Evolutionary conservation across 2,329 filamentous ascomycete species (phyloP).

Genomic region (Cladobotryum protrusum): DNA sequence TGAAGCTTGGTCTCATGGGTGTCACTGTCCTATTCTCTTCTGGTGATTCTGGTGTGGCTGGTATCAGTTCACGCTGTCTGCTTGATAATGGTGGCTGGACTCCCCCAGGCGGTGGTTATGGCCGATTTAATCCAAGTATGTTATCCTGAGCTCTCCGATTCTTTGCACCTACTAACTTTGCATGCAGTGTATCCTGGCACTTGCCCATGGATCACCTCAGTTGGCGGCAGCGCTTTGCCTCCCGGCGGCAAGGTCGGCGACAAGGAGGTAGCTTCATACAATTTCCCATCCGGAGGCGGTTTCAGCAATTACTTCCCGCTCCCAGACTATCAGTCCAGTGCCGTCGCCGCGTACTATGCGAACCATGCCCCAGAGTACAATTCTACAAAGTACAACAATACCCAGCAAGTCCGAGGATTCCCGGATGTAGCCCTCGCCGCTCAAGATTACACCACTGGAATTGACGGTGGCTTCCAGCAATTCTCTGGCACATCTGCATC

Average conservation of each 20-base stretch:
- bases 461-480: constrained; percentile 36
- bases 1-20: constrained; percentile 50
- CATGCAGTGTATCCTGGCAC: constrained; percentile 29
- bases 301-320: constrained; percentile 43
- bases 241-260: background rate
- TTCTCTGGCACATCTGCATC: constrained; percentile 42
- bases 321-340: constrained; percentile 39
- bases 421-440: constrained; percentile 42
- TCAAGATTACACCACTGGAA: constrained; percentile 35
- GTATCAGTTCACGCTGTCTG: constrained; percentile 3
- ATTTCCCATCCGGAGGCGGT: constrained; percentile 42
- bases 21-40: constrained; percentile 42
- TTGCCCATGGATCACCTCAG: constrained; percentile 2
- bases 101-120: constrained; percentile 25
- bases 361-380: constrained; percentile 11
- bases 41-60: constrained; percentile 15
- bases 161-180: background rate
- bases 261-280: constrained; percentile 12
- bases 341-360: constrained; percentile 10
- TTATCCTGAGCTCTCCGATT: background rate
- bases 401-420: constrained; percentile 32
- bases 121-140: constrained; percentile 3
- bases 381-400: constrained; percentile 9
- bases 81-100: constrained; percentile 36
- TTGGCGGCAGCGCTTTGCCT: background rate